Evolutionary conservation across 2,329 filamentous ascomycete species (phyloP).

Genomic region (Arthrobotrys musiformis): DNA sequence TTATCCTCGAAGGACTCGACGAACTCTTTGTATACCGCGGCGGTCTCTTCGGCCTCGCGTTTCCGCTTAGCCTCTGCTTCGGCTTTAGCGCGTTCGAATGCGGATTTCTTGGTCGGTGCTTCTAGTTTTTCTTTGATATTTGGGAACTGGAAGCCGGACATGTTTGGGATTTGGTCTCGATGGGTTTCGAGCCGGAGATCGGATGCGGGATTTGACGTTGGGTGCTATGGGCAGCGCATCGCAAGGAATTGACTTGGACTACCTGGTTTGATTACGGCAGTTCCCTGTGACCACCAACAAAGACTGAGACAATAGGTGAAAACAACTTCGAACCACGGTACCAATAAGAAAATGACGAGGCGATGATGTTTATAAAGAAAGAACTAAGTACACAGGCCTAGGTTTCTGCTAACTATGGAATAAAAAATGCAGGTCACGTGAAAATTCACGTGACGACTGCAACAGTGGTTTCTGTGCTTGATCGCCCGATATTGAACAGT

Average conservation of each 20-base stretch:
- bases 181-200: background rate
- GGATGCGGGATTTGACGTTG: slow-evolving; percentile 9
- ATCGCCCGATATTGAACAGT: too few species aligned
- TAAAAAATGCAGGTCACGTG: too few species aligned
- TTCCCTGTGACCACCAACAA: too few species aligned
- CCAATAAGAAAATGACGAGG: too few species aligned
- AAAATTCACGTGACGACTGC: too few species aligned
- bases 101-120: slow-evolving; percentile 82
- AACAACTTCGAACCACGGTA: too few species aligned
- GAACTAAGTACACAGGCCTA: too few species aligned
- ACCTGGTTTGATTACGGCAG: too few species aligned
- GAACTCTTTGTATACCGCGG: slow-evolving; percentile 86
- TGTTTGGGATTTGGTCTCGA: slow-evolving; percentile 16
- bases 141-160: slow-evolving; percentile 68
- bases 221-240: slow-evolving; percentile 12
- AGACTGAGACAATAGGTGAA: too few species aligned
- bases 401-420: too few species aligned
- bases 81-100: slow-evolving; percentile 87
- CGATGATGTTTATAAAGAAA: too few species aligned
- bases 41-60: slow-evolving; percentile 86
- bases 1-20: slow-evolving; percentile 73
- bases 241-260: slow-evolving; percentile 11
- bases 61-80: slow-evolving; percentile 88
- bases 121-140: slow-evolving; percentile 80
- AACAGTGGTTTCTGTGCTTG: too few species aligned